Conservation (phyloP, 495 filamentous ascomycete species). For the Penicillium pulvis region DNA sequence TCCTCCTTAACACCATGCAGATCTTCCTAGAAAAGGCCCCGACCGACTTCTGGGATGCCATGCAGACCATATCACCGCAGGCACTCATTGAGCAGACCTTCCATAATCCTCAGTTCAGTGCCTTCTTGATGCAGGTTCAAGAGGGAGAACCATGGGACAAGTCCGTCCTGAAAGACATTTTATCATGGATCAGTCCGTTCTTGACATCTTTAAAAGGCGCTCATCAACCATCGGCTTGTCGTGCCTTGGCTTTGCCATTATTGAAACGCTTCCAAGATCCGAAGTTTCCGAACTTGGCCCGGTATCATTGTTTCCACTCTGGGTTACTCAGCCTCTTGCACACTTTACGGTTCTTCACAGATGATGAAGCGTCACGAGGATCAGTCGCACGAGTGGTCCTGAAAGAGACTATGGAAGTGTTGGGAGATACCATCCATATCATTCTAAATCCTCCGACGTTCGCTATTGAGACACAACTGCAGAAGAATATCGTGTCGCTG, state of each 20-base stretch:
- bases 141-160: constrained; percentile 56
- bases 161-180: constrained; percentile 58
- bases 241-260: constrained; percentile 68
- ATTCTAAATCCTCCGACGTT: constrained; percentile 48
- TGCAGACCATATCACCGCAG: constrained; percentile 73
- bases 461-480: constrained; percentile 36
- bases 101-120: constrained; percentile 65
- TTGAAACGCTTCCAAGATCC: constrained; percentile 63
- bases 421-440: constrained; percentile 47
- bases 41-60: constrained; percentile 82
- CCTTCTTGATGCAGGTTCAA: constrained; percentile 57
- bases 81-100: constrained; percentile 76
- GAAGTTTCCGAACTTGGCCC: constrained; percentile 45
- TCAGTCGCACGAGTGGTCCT: constrained; percentile 56
- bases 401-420: constrained; percentile 54
- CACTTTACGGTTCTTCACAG: constrained; percentile 55
- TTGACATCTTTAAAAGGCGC: constrained; percentile 72
- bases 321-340: constrained; percentile 53
- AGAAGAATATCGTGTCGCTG: constrained; percentile 36
- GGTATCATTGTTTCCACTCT: constrained; percentile 52
- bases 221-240: constrained; percentile 71
- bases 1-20: constrained; percentile 65
- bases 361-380: constrained; percentile 47
- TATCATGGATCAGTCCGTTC: constrained; percentile 75
- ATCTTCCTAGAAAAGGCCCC: constrained; percentile 71